These are phyloP conservation scores for Colletotrichum brevisporum DNA, from an alignment of 2,329 filamentous ascomycete genomes.

Conservation along the genomic window DNA sequence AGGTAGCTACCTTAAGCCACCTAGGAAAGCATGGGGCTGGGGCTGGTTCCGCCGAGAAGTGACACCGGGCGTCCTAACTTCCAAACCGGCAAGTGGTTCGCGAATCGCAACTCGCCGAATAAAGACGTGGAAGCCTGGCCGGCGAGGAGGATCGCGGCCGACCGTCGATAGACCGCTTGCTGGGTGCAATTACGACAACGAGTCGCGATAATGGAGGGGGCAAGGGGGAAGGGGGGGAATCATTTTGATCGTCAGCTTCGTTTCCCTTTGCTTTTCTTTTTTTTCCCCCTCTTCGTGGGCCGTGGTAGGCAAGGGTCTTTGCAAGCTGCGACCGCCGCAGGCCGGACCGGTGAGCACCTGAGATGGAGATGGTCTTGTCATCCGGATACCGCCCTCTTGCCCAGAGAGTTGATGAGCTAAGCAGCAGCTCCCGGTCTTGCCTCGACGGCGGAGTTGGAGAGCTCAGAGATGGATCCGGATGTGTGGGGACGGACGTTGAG, in stretches of 20 bases:
- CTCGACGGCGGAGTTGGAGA: neutral
- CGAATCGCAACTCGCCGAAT: constrained; percentile 9
- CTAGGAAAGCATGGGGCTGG: constrained; percentile 31
- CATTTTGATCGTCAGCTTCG: neutral
- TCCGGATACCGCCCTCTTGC: neutral
- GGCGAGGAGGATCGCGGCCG: neutral
- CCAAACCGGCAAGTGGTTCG: constrained; percentile 30
- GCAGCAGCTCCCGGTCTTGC: neutral
- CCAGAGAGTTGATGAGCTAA: neutral
- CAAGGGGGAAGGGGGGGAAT: too few relatives aligned
- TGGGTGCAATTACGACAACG: neutral
- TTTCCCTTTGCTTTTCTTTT: neutral
- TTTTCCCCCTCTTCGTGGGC: neutral
- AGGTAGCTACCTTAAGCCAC: too few relatives aligned
- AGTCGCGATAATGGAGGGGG: neutral
- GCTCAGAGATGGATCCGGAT: neutral
- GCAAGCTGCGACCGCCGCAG: neutral
- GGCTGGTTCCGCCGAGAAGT: constrained; percentile 20
- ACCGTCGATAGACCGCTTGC: neutral
- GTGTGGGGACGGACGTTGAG: neutral
- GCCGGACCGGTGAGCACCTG: neutral
- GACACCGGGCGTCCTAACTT: constrained; percentile 26
- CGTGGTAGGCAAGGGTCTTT: neutral
- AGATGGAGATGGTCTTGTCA: neutral
- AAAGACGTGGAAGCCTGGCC: constrained; percentile 5